Evolutionary conservation across 208 protist genomes (phyloP).

Genomic region (Trypanosoma conorhini): DNA sequence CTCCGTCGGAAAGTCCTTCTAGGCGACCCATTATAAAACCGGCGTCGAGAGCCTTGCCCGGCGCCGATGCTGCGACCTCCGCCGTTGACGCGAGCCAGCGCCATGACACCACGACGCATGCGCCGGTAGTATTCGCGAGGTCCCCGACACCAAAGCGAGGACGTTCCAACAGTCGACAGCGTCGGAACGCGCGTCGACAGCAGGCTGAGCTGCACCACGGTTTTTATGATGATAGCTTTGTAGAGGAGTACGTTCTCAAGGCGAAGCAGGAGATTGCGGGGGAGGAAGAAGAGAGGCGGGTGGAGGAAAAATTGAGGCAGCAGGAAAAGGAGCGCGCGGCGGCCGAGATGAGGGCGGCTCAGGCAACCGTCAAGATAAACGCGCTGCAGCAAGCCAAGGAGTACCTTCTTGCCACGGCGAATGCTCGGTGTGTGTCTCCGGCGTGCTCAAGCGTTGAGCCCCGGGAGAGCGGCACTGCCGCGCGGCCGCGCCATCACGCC

Average conservation of each 20-base stretch:
- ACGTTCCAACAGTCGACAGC: constrained; percentile 82
- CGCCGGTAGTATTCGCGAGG: constrained; percentile 5
- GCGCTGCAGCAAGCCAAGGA: constrained; percentile 78
- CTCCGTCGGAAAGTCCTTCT: constrained; percentile 11
- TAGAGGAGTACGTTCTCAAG: constrained; percentile 83
- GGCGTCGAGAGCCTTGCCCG: constrained; percentile 8
- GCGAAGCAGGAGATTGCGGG: constrained; percentile 45
- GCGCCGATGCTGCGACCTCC: constrained; percentile 16
- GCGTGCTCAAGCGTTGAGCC: constrained; percentile 14
- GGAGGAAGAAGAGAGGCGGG: constrained; percentile 37
- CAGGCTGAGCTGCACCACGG: constrained; percentile 82
- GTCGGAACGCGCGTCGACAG: constrained; percentile 57
- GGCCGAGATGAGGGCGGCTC: constrained; percentile 42
- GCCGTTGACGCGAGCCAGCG: background rate
- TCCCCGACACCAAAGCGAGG: constrained; percentile 40
- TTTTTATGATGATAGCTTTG: constrained; percentile 91
- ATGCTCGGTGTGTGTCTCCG: constrained; percentile 42
- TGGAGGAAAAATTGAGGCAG: constrained; percentile 37
- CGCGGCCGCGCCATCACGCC: background rate
- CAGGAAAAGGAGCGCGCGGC: constrained; percentile 44
- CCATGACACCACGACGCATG: background rate
- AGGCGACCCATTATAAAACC: background rate
- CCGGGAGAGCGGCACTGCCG: background rate
- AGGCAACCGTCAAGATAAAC: constrained; percentile 47
- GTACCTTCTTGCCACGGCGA: constrained; percentile 57